Percentiles rank a stretch among this genome's conserved stretches.
Evolutionary conservation across 1,284 basidiomycete species (phyloP).

Genomic region (Ustilago xerochloae): DNA sequence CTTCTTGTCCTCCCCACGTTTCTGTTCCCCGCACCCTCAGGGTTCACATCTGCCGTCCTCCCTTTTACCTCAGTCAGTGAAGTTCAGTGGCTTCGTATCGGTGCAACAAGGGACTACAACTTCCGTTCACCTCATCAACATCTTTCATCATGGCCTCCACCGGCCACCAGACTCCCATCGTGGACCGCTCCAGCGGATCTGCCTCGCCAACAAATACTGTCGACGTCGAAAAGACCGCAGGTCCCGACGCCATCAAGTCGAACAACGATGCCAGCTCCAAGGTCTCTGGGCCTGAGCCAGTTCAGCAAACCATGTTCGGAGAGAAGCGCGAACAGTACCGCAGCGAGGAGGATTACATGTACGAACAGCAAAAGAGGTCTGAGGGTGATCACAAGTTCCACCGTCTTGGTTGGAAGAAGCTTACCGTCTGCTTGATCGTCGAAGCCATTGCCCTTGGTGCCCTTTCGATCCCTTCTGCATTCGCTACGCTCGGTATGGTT

Average conservation of each 20-base stretch:
- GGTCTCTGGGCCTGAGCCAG: not conserved
- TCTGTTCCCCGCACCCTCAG: conserved; percentile 2
- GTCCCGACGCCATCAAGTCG: conserved; percentile 20
- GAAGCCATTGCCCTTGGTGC: conserved; percentile 62
- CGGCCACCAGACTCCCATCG: conserved; percentile 20
- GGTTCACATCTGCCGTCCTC: not conserved
- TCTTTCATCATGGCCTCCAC: conserved; percentile 33
- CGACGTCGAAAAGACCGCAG: conserved; percentile 35
- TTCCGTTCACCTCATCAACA: not conserved
- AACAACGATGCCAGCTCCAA: conserved; percentile 9
- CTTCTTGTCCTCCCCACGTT: not conserved
- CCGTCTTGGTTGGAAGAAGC: conserved; percentile 56
- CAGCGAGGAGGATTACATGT: conserved; percentile 56
- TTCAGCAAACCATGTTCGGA: conserved; percentile 43
- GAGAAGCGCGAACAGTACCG: conserved; percentile 52
- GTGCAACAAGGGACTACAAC: not conserved
- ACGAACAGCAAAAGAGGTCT: conserved; percentile 43
- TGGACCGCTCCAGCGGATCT: conserved; percentile 28
- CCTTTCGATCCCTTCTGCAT: conserved; percentile 50
- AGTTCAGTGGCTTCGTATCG: no score
- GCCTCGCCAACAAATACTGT: conserved; percentile 29
- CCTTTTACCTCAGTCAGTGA: not conserved
- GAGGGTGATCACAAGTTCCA: conserved; percentile 56
- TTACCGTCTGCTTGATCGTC: conserved; percentile 59
- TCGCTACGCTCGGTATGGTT: conserved; percentile 61